A percentile compares a stretch with the other conserved stretches of the same genome.
These are phyloP conservation scores for Xenosphaeropsis pyriputrescens DNA, from an alignment of 2,329 filamentous ascomycete species.

Conservation along the genomic window DNA sequence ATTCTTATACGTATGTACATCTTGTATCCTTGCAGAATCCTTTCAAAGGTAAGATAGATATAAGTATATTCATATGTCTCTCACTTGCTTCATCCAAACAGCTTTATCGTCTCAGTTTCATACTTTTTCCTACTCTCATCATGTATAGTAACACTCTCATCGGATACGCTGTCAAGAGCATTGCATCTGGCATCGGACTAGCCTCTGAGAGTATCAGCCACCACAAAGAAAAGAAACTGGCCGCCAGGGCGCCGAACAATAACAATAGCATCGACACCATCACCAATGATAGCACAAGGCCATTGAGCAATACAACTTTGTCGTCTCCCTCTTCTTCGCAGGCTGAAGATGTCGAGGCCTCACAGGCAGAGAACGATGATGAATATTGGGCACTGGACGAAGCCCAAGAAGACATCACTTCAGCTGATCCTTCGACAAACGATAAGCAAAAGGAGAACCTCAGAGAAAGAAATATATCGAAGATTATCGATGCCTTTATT, in stretches of 20 bases:
- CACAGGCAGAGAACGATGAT: conserved; percentile 8
- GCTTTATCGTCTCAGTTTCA: no score
- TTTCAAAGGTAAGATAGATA: no score
- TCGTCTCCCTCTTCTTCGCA: conserved; percentile 1
- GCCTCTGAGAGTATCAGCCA: conserved; percentile 10
- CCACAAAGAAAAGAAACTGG: conserved; percentile 3
- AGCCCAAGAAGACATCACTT: conserved; percentile 2
- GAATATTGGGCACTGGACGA: conserved; percentile 14
- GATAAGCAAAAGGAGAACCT: conserved; percentile 1
- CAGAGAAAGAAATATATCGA: conserved; percentile 1
- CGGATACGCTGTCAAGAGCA: conserved; percentile 9
- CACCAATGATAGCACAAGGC: not conserved
- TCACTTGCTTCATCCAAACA: no score
- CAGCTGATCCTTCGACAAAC: not conserved
- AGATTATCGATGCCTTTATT: conserved; percentile 8
- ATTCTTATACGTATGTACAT: no score
- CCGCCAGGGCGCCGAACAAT: not conserved
- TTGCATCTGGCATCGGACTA: conserved; percentile 13
- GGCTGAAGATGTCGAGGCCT: not conserved
- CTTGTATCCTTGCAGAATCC: no score
- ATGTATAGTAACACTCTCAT: conserved; percentile 3
- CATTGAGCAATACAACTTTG: conserved; percentile 3
- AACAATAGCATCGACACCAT: not conserved
- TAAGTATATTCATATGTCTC: no score
- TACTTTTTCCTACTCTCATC: no score